Evolutionary conservation across 2,329 filamentous ascomycete genomes (phyloP).

Genomic region (Juglanconis oblonga): DNA sequence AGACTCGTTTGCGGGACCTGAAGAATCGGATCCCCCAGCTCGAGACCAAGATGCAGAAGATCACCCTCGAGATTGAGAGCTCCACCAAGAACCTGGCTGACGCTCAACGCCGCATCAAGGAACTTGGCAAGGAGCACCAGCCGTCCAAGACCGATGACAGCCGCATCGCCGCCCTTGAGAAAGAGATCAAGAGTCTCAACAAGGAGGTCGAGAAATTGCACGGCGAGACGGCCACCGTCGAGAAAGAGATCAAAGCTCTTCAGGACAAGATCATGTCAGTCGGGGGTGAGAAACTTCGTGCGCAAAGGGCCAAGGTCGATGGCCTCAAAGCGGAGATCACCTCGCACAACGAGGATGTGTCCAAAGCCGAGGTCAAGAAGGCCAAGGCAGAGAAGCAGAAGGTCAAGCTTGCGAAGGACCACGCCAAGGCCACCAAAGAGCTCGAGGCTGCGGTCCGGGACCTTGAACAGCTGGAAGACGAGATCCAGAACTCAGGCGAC

Average conservation of each 20-base stretch:
- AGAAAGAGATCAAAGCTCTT: slow-evolving; percentile 86
- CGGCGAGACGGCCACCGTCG: slow-evolving; percentile 81
- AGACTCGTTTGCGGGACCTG: slow-evolving; percentile 68
- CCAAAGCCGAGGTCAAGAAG: slow-evolving; percentile 80
- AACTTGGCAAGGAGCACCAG: slow-evolving; percentile 77
- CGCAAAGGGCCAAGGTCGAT: slow-evolving; percentile 89
- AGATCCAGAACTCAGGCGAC: slow-evolving; percentile 73
- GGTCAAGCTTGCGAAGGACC: slow-evolving; percentile 80
- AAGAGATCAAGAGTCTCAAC: slow-evolving; percentile 72
- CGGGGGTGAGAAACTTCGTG: slow-evolving; percentile 86
- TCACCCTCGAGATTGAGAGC: slow-evolving; percentile 83
- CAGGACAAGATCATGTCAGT: slow-evolving; percentile 99
- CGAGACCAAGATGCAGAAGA: slow-evolving; percentile 89
- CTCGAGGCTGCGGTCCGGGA: slow-evolving; percentile 69
- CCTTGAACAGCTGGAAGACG: slow-evolving; percentile 72
- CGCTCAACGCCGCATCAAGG: slow-evolving; percentile 78
- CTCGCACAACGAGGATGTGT: slow-evolving; percentile 75
- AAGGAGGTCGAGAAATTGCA: slow-evolving; percentile 77
- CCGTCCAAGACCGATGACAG: slow-evolving; percentile 77
- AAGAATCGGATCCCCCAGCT: slow-evolving; percentile 77
- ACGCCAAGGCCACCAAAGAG: slow-evolving; percentile 75
- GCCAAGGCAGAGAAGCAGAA: slow-evolving; percentile 94
- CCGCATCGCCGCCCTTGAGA: slow-evolving; percentile 69
- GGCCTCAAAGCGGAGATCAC: slow-evolving; percentile 82
- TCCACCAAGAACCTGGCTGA: slow-evolving; percentile 80